Base-by-base conservation (phyloP, 176 grass and related monocot genomes). In the Phyllostachys edulis region DNA sequence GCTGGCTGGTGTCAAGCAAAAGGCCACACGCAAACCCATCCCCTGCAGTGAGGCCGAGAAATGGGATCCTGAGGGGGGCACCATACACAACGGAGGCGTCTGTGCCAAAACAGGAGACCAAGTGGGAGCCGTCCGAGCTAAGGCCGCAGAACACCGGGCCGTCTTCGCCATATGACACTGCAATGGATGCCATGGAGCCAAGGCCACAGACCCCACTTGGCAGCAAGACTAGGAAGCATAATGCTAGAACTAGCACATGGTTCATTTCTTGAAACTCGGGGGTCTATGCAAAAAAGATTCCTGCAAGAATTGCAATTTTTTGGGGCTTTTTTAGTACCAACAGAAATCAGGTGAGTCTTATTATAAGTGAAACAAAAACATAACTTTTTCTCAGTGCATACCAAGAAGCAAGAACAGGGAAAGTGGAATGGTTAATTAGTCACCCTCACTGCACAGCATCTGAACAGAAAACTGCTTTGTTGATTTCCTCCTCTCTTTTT, bases 71-170 rank as follows among this genome's bases (percentile, higher is more conserved):
- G 12, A 82, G 52, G 5, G 96, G 93, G 23, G 91, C 91, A 46
- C 93, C 96, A 40, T 98, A 98, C 13, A 98, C 89, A n/a, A 98
- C 89, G 12, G 96, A 95, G 74, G 89, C 92, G 67, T 98, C 96
- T 0, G 91, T 85, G 13, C 96, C 96, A 21, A 91, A 93, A 89
- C 96, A 98, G 51, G 80, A 69, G 67, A 95, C 93, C 10, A 93
- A 12, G 75, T 94, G 96, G 57, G 93, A 94, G 42, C 96, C 91
- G 51, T 95, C 96, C 1, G 96, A 95, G 87, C 64, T 90, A 5
- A 98, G 73, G 67, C 96, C 91, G 7, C 96, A 98, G 85, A 98
- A 98, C 36, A 94, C 96, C 17, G 96, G 96, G 16, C 96, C 96
- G 64, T 98, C 94, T 80, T 95, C 93, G 5, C 96, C 96, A 24